phyloP scores from a whole-genome alignment of 805 yeast species.

The Zygosaccharomyces gambellarensis region DNA sequence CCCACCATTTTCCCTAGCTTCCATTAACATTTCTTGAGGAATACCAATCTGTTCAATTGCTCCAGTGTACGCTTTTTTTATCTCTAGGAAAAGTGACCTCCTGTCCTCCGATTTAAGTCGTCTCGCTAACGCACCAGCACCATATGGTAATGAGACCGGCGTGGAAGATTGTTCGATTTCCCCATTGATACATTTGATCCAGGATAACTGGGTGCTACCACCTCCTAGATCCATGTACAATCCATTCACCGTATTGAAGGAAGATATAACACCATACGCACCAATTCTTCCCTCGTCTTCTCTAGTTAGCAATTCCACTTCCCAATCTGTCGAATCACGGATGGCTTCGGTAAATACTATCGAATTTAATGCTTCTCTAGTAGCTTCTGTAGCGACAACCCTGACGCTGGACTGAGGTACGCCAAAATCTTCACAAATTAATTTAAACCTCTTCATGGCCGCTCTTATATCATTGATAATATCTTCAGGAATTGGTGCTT shows the following conservation, averaged over 20 bases:
- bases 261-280: slow-evolving; percentile 69
- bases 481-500: slow-evolving; percentile 52
- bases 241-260: slow-evolving; percentile 62
- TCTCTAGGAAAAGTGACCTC: slow-evolving; percentile 48
- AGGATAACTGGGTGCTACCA: slow-evolving; percentile 62
- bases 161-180: slow-evolving; percentile 48
- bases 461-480: slow-evolving; percentile 55
- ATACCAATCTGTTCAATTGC: slow-evolving; percentile 49
- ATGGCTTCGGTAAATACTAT: slow-evolving; percentile 54
- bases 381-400: slow-evolving; percentile 72
- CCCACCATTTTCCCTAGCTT: slow-evolving; percentile 54
- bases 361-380: slow-evolving; percentile 63
- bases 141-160: slow-evolving; percentile 66
- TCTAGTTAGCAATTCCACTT: slow-evolving; percentile 53
- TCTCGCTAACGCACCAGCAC: slow-evolving; percentile 63
- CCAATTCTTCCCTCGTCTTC: slow-evolving; percentile 65
- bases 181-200: slow-evolving; percentile 59
- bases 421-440: slow-evolving; percentile 70
- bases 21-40: slow-evolving; percentile 47
- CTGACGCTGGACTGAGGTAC: slow-evolving; percentile 56
- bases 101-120: slow-evolving; percentile 49
- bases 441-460: slow-evolving; percentile 62
- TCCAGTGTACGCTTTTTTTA: slow-evolving; percentile 43
- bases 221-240: slow-evolving; percentile 72
- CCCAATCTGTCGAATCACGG: slow-evolving; percentile 59